Evolutionary conservation across 805 yeast genomes (phyloP).

Genomic region (Zygosaccharomyces bailii): DNA sequence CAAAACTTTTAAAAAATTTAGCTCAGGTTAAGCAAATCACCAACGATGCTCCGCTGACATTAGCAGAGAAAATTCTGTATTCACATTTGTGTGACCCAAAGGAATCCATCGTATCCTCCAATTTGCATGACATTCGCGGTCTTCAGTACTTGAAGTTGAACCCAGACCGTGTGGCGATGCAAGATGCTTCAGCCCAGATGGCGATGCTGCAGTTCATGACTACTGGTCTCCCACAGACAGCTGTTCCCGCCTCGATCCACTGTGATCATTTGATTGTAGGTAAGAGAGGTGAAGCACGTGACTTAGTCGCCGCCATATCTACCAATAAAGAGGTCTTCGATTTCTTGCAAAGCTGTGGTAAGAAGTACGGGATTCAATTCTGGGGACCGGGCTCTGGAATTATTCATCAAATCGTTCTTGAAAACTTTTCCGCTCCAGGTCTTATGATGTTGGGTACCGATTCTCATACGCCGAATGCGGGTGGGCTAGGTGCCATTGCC

Average conservation of each 20-base stretch:
- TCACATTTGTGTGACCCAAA: constrained; percentile 90
- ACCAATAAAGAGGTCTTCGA: constrained; percentile 94
- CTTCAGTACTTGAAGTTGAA: constrained; percentile 83
- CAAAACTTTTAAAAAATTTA: constrained; percentile 64
- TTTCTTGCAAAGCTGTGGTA: constrained; percentile 88
- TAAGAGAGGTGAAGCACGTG: constrained; percentile 84
- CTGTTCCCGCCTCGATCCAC: constrained; percentile 93
- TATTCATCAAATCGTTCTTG: constrained; percentile 95
- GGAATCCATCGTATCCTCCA: constrained; percentile 61
- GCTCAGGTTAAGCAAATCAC: constrained; percentile 61
- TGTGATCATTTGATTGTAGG: constrained; percentile 99
- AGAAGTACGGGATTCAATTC: constrained; percentile 93
- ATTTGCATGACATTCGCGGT: constrained; percentile 67
- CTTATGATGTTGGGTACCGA: constrained; percentile 97
- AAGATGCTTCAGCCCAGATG: constrained; percentile 99
- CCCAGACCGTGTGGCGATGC: constrained; percentile 99
- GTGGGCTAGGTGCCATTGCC: constrained; percentile 97
- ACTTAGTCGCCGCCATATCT: constrained; percentile 73
- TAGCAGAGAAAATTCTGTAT: constrained; percentile 91
- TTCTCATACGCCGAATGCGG: constrained; percentile 98
- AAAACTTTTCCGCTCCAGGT: constrained; percentile 96
- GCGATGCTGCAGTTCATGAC: constrained; percentile 98
- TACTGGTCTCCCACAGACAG: constrained; percentile 81
- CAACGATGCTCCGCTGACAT: constrained; percentile 72
- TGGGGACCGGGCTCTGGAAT: constrained; percentile 99